Evolutionary conservation across 129 eudicot species (phyloP).

Genomic region (Flaveria linearis): DNA sequence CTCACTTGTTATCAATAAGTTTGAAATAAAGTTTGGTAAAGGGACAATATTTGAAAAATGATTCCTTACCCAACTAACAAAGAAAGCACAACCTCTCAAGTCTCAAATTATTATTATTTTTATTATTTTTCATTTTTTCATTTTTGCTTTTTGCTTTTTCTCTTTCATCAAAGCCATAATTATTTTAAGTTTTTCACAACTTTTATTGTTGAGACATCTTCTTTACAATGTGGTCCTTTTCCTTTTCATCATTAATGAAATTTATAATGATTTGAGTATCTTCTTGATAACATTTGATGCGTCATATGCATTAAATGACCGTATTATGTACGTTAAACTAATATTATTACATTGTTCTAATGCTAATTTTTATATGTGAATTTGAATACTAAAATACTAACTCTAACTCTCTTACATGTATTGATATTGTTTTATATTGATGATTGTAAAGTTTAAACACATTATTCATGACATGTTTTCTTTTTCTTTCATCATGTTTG

Average conservation of each 20-base stretch:
- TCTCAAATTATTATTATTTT: not conserved
- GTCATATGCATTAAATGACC: not conserved
- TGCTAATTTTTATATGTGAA: not conserved
- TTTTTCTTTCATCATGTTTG: not conserved
- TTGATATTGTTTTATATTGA: not conserved
- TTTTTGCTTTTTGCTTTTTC: not conserved
- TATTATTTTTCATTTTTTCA: not conserved
- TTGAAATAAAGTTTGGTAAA: conserved; percentile 34
- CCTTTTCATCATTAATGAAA: conserved; percentile 26
- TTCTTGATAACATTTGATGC: conserved; percentile 20
- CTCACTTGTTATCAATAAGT: not conserved
- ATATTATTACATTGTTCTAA: not conserved
- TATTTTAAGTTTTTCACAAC: conserved; percentile 26
- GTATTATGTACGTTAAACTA: not conserved
- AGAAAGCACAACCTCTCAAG: conserved; percentile 33
- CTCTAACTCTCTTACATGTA: too few relatives aligned
- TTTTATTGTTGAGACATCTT: conserved; percentile 36
- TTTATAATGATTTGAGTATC: conserved; percentile 14
- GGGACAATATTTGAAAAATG: conserved; percentile 27
- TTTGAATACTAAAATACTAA: too few relatives aligned
- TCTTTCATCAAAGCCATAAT: conserved; percentile 32
- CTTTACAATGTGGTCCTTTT: conserved; percentile 31
- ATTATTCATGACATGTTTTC: not conserved
- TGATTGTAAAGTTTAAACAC: not conserved
- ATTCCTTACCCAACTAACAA: conserved; percentile 43